Base-by-base conservation (phyloP, 441 rosid species). In the Populus hybrid region DNA sequence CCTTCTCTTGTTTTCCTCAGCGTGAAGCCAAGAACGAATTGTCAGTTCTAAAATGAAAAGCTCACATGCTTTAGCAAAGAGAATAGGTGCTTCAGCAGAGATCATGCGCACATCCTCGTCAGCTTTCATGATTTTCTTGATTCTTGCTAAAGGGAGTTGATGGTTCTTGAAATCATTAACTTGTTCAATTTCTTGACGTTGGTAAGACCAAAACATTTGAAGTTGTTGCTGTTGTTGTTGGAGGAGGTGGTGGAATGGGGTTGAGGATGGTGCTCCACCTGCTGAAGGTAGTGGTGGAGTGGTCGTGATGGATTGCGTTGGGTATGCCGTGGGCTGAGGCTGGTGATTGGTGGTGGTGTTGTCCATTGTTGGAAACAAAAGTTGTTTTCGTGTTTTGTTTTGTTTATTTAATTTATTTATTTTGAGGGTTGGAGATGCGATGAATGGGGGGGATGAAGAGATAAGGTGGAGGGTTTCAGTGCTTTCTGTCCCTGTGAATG, bases 21-120 rank as follows among this genome's bases (percentile, higher is more conserved):
- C 98, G 83, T 94, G 99, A 67, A 94, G 94, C 99, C 99, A 95
- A 14, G 99, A 94, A 6, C 99, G 90, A 81, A 94, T 95, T 38
- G 99, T 94, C 76, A 95, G 97, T 78, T 95, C 99, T 78, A 95
- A 88, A 73, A 95, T 91, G 90, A 95, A 95, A 74, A 95, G 94
- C 90, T 95, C 99, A 72, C 99, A 95, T 59, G 99, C 99, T 80
- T 95, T 95, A 40, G 99, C 89, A 80, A 95, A 94, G 40, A 95
- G 87, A 79, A 95, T 88, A 57, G 99, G 99, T 5, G 97, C 99
- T 83, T 95, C 99, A 18, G 99, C 98, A 11, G 98, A 92, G 90
- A 95, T 95, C 99, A 95, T 95, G 72, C 98, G 98, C 38, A 95
- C 99, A 77, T 95, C 99, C 79, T 95, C 98, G 73, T 95, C 97